Conservation (phyloP, 257 asterid genomes). For the Solanum acaule region DNA sequence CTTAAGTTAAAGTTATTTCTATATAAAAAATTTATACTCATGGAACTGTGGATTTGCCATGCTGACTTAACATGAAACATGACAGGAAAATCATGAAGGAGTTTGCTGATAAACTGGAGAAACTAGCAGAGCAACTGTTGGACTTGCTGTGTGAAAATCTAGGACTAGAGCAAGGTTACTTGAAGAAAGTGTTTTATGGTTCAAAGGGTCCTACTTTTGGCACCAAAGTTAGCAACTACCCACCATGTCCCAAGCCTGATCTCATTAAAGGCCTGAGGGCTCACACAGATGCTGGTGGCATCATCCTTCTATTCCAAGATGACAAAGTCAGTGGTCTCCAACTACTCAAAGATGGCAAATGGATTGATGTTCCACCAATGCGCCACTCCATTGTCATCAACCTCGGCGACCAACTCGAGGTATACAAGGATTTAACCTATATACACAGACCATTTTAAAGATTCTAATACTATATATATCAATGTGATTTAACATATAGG, state of each 20-base stretch:
- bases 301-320: slow-evolving; percentile 67
- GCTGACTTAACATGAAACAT: background rate
- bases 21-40: background rate
- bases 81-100: slow-evolving; percentile 59
- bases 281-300: slow-evolving; percentile 77
- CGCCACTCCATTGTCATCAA: slow-evolving; percentile 69
- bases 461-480: background rate
- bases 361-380: slow-evolving; percentile 76
- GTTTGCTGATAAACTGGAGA: slow-evolving; percentile 48
- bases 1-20: background rate
- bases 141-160: slow-evolving; percentile 70
- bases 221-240: slow-evolving; percentile 69
- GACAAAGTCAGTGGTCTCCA: slow-evolving; percentile 72
- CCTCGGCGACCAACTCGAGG: slow-evolving; percentile 72
- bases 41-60: background rate
- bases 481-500: background rate
- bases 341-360: slow-evolving; percentile 57
- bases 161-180: slow-evolving; percentile 65
- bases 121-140: slow-evolving; percentile 49
- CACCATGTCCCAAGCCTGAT: slow-evolving; percentile 69
- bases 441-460: background rate
- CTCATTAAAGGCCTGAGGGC: slow-evolving; percentile 77
- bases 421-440: slow-evolving; percentile 1
- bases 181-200: slow-evolving; percentile 55
- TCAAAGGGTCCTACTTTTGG: slow-evolving; percentile 74